phyloP scores from a whole-genome alignment of 371 early-diverging fungal species.

The Batkoa obscura region DNA sequence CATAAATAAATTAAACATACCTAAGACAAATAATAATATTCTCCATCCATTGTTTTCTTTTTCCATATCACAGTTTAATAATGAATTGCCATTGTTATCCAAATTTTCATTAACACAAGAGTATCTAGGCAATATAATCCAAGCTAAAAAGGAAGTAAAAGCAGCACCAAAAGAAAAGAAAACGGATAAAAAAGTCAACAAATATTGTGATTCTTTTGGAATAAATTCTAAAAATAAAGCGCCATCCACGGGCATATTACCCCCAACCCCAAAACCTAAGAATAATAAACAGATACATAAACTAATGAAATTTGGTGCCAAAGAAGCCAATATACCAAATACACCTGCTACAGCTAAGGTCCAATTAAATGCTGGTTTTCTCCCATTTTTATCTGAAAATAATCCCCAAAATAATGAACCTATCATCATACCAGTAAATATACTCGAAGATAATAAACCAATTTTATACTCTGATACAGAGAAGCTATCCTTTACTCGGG shows the following conservation, averaged over 20 bases:
- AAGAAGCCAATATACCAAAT: constrained; percentile 48
- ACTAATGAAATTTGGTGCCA: constrained; percentile 36
- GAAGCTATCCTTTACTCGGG: constrained; percentile 23
- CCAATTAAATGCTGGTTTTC: constrained; percentile 53
- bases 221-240: constrained; percentile 68
- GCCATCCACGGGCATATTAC: constrained; percentile 79
- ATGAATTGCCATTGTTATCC: constrained; percentile 22
- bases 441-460: constrained; percentile 38
- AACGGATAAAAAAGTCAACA: constrained; percentile 63
- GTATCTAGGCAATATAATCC: not conserved
- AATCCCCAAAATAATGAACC: constrained; percentile 70
- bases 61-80: constrained; percentile 27
- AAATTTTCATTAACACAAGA: constrained; percentile 23
- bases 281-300: constrained; percentile 41
- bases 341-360: constrained; percentile 52
- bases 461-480: constrained; percentile 30
- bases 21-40: constrained; percentile 32
- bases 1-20: constrained; percentile 43
- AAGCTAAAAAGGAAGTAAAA: constrained; percentile 42
- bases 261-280: constrained; percentile 70
- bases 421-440: constrained; percentile 63
- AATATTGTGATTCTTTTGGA: constrained; percentile 51
- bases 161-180: constrained; percentile 74
- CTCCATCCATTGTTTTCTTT: constrained; percentile 58
- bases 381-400: constrained; percentile 52